These are phyloP conservation scores for Teratosphaeriaceae sp. DNA, from an alignment of 2,329 filamentous ascomycete genomes.

Conservation along the genomic window DNA sequence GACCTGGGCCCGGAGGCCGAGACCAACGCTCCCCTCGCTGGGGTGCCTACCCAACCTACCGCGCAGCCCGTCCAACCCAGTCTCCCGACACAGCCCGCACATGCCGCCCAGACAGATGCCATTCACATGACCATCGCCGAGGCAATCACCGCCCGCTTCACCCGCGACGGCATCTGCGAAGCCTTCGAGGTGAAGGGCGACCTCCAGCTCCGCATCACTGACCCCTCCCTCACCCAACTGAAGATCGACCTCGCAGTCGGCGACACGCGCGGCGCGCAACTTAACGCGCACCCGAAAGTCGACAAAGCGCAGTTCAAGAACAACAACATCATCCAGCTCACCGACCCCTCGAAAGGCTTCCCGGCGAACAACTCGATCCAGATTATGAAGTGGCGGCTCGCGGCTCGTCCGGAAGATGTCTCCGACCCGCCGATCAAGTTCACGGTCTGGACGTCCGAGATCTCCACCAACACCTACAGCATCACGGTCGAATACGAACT, in stretches of 20 bases:
- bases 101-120: slow-evolving; percentile 65
- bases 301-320: slow-evolving; percentile 82
- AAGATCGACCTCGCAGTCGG: slow-evolving; percentile 74
- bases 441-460: slow-evolving; percentile 95
- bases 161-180: slow-evolving; percentile 78
- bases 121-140: slow-evolving; percentile 86
- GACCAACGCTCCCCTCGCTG: slow-evolving; percentile 61
- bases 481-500: slow-evolving; percentile 96
- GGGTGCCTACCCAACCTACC: slow-evolving; percentile 39
- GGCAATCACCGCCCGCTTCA: slow-evolving; percentile 81
- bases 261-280: slow-evolving; percentile 76
- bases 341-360: slow-evolving; percentile 81
- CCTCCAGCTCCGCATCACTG: slow-evolving; percentile 81
- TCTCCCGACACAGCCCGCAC: slow-evolving; percentile 45
- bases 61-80: slow-evolving; percentile 43
- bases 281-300: slow-evolving; percentile 94
- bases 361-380: slow-evolving; percentile 90
- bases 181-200: slow-evolving; percentile 88
- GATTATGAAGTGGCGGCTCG: slow-evolving; percentile 86
- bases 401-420: slow-evolving; percentile 71
- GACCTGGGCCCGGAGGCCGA: slow-evolving; percentile 85
- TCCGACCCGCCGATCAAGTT: slow-evolving; percentile 87
- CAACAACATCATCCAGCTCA: slow-evolving; percentile 80
- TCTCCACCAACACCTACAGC: slow-evolving; percentile 70
- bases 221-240: slow-evolving; percentile 83